phyloP scores from a whole-genome alignment of 2,329 filamentous ascomycete species.

The Fusarium newnesense region DNA sequence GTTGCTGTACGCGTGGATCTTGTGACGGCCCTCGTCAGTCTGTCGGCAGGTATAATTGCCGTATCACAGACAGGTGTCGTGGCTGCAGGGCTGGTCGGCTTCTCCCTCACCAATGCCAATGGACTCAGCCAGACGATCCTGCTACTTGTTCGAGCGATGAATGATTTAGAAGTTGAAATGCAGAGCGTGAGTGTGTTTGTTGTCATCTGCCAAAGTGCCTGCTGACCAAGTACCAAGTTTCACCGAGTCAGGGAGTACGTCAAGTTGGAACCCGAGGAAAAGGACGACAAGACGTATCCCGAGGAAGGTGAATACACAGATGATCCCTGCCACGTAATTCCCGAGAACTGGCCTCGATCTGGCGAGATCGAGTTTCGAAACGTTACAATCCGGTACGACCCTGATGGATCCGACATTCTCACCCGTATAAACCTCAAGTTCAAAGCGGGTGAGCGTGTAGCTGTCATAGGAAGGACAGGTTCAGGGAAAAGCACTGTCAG shows the following conservation, averaged over 20 bases:
- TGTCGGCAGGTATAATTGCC: slow-evolving; percentile 63
- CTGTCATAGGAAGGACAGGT: slow-evolving; percentile 82
- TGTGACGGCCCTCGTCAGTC: slow-evolving; percentile 62
- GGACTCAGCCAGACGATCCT: slow-evolving; percentile 63
- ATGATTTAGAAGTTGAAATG: slow-evolving; percentile 67
- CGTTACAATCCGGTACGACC: slow-evolving; percentile 60
- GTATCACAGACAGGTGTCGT: slow-evolving; percentile 58
- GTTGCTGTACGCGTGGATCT: slow-evolving; percentile 65
- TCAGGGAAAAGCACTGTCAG: slow-evolving; percentile 84
- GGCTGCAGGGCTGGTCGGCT: slow-evolving; percentile 64
- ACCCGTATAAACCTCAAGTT: slow-evolving; percentile 62
- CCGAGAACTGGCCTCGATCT: slow-evolving; percentile 56
- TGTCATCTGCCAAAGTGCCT: neutral
- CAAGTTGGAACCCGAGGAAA: slow-evolving; percentile 55
- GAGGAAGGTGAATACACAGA: slow-evolving; percentile 55
- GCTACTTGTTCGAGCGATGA: slow-evolving; percentile 62
- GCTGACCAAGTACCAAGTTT: slow-evolving; percentile 50
- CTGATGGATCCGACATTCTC: slow-evolving; percentile 59
- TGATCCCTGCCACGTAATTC: slow-evolving; percentile 51
- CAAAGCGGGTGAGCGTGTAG: slow-evolving; percentile 77
- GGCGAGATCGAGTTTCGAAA: slow-evolving; percentile 63
- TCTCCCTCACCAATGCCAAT: slow-evolving; percentile 67
- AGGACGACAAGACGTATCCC: slow-evolving; percentile 53
- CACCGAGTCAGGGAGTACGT: slow-evolving; percentile 62
- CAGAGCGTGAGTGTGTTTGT: slow-evolving; percentile 58